Evolutionary conservation across 2,329 filamentous ascomycete genomes (phyloP), one percentile per base, ranked within the genome.

Genomic region (Apiospora marii): DNA sequence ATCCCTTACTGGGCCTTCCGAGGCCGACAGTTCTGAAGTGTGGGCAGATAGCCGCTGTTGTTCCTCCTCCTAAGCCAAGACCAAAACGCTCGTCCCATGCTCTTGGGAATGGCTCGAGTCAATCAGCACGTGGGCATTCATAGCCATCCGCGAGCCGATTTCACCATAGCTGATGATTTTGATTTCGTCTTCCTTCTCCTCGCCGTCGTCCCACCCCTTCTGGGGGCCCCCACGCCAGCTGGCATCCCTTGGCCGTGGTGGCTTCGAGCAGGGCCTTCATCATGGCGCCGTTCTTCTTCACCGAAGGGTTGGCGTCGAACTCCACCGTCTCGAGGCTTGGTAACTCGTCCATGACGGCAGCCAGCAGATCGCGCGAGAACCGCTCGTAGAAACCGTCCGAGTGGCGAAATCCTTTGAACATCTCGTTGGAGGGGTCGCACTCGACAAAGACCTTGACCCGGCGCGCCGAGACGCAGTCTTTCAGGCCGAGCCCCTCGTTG

Each of bases 211-310:
- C 92, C 92, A 94, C 3, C 90, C 90, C 73, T 91, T 85, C 76
- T 91, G 86, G 0, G 90, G 88, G 0, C 93, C 93, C 93, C 92
- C 92, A 95, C 24, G 83, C 83, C n/a, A 94, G 85, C 53, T 81
- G 82, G 74, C 88, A 87, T 34, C 87, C 82, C 24, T 85, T 84
- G 10, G 84, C 81, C 13, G 81, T 83, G 1, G 87, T 85, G 4
- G 88, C 85, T 0, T 87, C 84, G 12, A 92, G 80, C 27, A 95
- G 82, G 2, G 86, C 89, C 13, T 83, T 81, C 85, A 95, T 89
- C 82, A 95, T 89, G 43, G 87, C 88, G 19, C 91, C 90, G 0
- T 86, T 86, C 79, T 91, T 92, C 80, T 88, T 89, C 4, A 95
- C 91, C 70, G 89, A 88, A 0, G 87, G 83, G 79, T 88, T 93